Conservation (phyloP, 345 rosid genomes). For the Citropsis articulata region DNA sequence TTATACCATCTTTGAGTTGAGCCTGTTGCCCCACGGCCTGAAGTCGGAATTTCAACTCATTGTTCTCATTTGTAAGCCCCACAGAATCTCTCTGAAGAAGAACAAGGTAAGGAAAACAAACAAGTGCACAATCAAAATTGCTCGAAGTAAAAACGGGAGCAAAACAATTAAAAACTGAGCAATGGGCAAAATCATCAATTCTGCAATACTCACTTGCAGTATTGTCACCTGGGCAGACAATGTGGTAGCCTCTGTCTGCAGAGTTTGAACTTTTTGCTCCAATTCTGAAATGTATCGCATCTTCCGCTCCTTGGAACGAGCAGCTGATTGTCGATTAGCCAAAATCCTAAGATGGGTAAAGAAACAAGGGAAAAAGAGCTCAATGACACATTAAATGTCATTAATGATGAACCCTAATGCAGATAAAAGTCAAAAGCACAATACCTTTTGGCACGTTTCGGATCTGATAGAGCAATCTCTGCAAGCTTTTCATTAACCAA, state of each 20-base stretch:
- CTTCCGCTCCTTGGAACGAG: slow-evolving; percentile 87
- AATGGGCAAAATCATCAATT: neutral
- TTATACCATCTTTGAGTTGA: slow-evolving; percentile 52
- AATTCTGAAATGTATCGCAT: slow-evolving; percentile 67
- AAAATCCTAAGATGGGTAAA: slow-evolving; percentile 51
- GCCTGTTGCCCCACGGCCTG: slow-evolving; percentile 69
- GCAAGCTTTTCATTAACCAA: slow-evolving; percentile 74
- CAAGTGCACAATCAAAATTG: neutral
- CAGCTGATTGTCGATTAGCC: slow-evolving; percentile 86
- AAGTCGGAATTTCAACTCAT: slow-evolving; percentile 58
- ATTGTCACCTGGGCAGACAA: slow-evolving; percentile 77
- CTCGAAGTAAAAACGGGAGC: neutral
- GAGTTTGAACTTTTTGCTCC: slow-evolving; percentile 84
- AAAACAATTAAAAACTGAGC: neutral
- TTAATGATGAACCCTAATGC: neutral
- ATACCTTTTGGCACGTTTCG: slow-evolving; percentile 54
- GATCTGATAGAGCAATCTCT: slow-evolving; percentile 64
- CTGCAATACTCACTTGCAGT: slow-evolving; percentile 50
- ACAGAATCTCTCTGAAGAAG: slow-evolving; percentile 45
- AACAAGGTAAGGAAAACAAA: neutral
- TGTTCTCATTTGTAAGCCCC: slow-evolving; percentile 45
- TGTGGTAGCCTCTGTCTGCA: slow-evolving; percentile 81
- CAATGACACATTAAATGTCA: neutral
- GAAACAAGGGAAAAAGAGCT: neutral
- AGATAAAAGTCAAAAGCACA: neutral